phyloP scores from a whole-genome alignment of 179 eudicot genomes.

The Beta macrorhiza region DNA sequence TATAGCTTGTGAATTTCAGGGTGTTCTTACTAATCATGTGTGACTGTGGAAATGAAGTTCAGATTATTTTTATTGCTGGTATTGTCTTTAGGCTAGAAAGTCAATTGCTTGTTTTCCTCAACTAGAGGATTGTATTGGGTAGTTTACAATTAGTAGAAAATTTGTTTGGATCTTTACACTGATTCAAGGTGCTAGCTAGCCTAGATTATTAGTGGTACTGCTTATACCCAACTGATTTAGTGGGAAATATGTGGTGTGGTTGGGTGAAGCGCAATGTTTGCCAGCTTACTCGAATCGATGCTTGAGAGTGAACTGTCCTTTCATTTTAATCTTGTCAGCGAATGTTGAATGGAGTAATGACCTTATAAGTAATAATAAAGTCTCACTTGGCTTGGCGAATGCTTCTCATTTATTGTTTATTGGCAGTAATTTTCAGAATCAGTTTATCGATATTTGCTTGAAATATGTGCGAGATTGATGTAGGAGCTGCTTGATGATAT shows the following conservation, averaged over 20 bases:
- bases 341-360: not conserved
- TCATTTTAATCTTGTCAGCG: not conserved
- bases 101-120: conserved; percentile 8
- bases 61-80: too few relatives aligned
- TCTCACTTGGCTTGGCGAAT: not conserved
- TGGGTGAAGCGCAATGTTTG: not conserved
- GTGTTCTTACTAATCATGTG: conserved; percentile 11
- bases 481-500: not conserved
- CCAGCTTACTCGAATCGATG: not conserved
- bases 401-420: too few relatives aligned
- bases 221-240: not conserved
- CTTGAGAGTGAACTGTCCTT: not conserved
- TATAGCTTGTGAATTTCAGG: not conserved
- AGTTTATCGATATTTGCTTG: not conserved
- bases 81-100: conserved; percentile 12
- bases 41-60: not conserved
- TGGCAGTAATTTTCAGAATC: too few relatives aligned
- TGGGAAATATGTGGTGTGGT: not conserved
- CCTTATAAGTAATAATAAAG: not conserved
- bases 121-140: not conserved
- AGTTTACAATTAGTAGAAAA: not conserved
- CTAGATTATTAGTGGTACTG: not conserved
- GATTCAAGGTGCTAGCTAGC: not conserved
- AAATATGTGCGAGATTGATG: not conserved
- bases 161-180: not conserved